Evolutionary conservation across 495 filamentous ascomycete genomes (phyloP), one percentile per base, ranked within the genome.

Genomic region (Aspergillus egyptiacus): DNA sequence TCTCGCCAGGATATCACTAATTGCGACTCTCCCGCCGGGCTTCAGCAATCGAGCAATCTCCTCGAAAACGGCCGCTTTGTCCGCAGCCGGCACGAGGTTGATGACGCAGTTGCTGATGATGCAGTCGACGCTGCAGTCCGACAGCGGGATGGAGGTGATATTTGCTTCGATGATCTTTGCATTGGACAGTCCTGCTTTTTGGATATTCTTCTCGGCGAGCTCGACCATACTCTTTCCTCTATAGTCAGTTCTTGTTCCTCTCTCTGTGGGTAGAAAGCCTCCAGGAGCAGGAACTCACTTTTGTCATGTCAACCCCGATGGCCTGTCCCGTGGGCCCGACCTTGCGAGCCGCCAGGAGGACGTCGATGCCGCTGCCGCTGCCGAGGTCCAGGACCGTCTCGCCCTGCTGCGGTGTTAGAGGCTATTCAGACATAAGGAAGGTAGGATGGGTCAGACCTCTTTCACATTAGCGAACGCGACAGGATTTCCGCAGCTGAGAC

Each of bases 281-380:
- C 31, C 2, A 6, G 3, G 31, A 24, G n/a, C 28, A 23, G 18
- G 14, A n/a, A 41, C 36, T 54, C 43, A 76, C 78, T 48, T 79
- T 63, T 48, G 73, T 83, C 76, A 84, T 83, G 60, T 85, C 82
- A 15, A 84, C 62, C 1, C 81, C 82, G 36, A 82, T 78, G 3
- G 69, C 76, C 5, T 57, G 58, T 1, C 82, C 81, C 1, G 44
- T 63, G 0, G 54, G 33, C 0, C 80, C 81, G 11, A 84, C 71
- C 46, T 72, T 77, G 17, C 62, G 57, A 5, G 75, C 66, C 19
- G 79, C 80, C 3, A 76, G 73, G 61, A 84, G 81, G 42, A 77
- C 65, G 55, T 85, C 81, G 47, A 84, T 79, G 3, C 81, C 80
- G 3, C 69, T 78, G 7, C 82, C 79, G 56, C 66, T 69, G 30